Evolutionary conservation across 2,329 filamentous ascomycete genomes (phyloP).

Genomic region (Cordyceps javanica): DNA sequence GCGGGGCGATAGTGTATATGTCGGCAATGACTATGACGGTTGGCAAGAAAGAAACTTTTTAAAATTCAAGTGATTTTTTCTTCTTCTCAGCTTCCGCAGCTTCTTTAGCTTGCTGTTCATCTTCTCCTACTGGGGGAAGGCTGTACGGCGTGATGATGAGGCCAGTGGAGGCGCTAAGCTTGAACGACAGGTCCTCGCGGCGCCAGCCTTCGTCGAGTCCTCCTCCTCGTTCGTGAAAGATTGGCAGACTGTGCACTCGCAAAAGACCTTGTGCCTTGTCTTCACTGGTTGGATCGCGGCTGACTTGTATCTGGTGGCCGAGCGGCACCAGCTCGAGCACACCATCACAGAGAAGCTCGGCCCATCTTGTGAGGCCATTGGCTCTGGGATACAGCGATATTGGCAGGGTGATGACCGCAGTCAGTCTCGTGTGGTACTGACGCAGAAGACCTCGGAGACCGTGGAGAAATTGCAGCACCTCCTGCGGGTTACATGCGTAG

Average conservation of each 20-base stretch:
- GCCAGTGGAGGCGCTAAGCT: constrained; percentile 70
- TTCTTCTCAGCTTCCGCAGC: constrained; percentile 42
- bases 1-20: constrained; percentile 12
- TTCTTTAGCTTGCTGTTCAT: constrained; percentile 37
- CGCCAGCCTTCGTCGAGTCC: constrained; percentile 62
- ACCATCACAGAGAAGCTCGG: constrained; percentile 78
- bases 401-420: constrained; percentile 70
- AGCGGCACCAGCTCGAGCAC: constrained; percentile 78
- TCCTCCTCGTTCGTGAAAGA: constrained; percentile 84
- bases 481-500: constrained; percentile 59
- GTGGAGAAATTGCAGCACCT: constrained; percentile 77
- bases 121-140: constrained; percentile 78
- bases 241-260: constrained; percentile 72
- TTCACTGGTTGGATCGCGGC: constrained; percentile 53
- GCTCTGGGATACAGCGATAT: constrained; percentile 71
- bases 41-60: not conserved
- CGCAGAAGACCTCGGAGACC: constrained; percentile 69
- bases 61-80: constrained; percentile 68
- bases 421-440: constrained; percentile 57
- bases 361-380: constrained; percentile 74
- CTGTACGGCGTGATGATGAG: constrained; percentile 85
- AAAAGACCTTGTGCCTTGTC: constrained; percentile 75
- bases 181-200: constrained; percentile 86
- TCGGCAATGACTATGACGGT: not conserved
- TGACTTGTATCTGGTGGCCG: constrained; percentile 48